Evolutionary conservation across 805 yeast species (phyloP).

Genomic region (Barnettozyma wickerhamii): DNA sequence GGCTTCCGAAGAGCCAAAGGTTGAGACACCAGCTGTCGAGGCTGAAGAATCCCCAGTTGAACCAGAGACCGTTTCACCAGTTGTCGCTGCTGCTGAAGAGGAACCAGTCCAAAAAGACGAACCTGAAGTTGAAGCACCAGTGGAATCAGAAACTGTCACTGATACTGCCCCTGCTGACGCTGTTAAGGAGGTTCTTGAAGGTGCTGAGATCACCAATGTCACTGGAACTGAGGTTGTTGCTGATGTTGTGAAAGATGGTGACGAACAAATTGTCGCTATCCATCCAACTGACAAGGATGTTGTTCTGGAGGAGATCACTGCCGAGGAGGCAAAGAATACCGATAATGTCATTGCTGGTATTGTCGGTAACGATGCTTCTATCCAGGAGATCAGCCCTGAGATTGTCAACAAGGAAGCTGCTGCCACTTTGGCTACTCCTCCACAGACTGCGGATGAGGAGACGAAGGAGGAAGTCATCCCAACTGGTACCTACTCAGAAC

Average conservation of each 20-base stretch:
- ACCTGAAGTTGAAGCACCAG: background rate
- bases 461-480: conserved; percentile 3
- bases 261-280: conserved; percentile 9
- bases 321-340: conserved; percentile 18
- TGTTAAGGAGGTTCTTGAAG: no score
- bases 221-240: conserved; percentile 14
- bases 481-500: conserved; percentile 2
- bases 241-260: conserved; percentile 10
- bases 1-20: background rate
- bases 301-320: conserved; percentile 9
- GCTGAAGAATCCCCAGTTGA: background rate
- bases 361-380: conserved; percentile 10
- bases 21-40: no score
- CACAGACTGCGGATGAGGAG: conserved; percentile 13
- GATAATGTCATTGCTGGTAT: conserved; percentile 15
- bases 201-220: conserved; percentile 10
- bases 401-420: background rate
- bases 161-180: background rate
- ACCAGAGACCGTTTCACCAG: background rate
- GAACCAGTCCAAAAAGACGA: no score
- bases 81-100: no score
- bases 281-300: conserved; percentile 6
- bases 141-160: background rate
- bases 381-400: conserved; percentile 3
- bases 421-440: conserved; percentile 20